Percentiles rank a stretch among this genome's conserved stretches.
These are phyloP conservation scores for Cryphonectria parasitica DNA, from an alignment of 2,329 filamentous ascomycete genomes.

Conservation along the genomic window DNA sequence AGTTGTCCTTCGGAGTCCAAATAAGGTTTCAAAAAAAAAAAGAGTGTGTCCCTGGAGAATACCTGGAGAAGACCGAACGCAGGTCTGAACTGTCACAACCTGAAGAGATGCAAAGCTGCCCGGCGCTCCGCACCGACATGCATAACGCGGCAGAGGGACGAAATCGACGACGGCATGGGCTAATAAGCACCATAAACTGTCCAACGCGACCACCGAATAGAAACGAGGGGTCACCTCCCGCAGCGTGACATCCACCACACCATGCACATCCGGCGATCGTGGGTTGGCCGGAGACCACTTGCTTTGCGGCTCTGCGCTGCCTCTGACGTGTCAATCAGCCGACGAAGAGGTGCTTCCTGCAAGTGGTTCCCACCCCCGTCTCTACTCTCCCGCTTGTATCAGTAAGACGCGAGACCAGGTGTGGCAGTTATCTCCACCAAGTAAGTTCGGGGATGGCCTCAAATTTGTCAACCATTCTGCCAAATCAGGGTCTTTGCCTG, in stretches of 20 bases:
- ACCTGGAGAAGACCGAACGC: background rate
- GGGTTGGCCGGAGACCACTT: slow-evolving; percentile 19
- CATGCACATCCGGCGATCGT: slow-evolving; percentile 9
- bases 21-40: background rate
- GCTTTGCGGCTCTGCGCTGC: slow-evolving; percentile 27
- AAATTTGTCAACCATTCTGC: slow-evolving; percentile 7
- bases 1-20: too few relatives aligned
- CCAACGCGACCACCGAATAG: slow-evolving; percentile 14
- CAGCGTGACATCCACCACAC: slow-evolving; percentile 10
- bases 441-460: slow-evolving; percentile 21
- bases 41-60: background rate
- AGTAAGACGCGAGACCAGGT: slow-evolving; percentile 10
- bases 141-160: slow-evolving; percentile 6
- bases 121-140: slow-evolving; percentile 17
- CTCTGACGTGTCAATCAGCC: slow-evolving; percentile 31
- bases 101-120: slow-evolving; percentile 12
- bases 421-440: slow-evolving; percentile 21
- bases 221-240: slow-evolving; percentile 22
- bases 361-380: slow-evolving; percentile 14
- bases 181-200: slow-evolving; percentile 13
- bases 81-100: background rate
- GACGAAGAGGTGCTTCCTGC: slow-evolving; percentile 24
- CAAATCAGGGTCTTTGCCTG: slow-evolving; percentile 9
- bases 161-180: slow-evolving; percentile 1
- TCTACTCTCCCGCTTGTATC: background rate